Base-by-base conservation (phyloP, 192 early-diverging fungal genomes). In the Umbelopsis isabellina region DNA sequence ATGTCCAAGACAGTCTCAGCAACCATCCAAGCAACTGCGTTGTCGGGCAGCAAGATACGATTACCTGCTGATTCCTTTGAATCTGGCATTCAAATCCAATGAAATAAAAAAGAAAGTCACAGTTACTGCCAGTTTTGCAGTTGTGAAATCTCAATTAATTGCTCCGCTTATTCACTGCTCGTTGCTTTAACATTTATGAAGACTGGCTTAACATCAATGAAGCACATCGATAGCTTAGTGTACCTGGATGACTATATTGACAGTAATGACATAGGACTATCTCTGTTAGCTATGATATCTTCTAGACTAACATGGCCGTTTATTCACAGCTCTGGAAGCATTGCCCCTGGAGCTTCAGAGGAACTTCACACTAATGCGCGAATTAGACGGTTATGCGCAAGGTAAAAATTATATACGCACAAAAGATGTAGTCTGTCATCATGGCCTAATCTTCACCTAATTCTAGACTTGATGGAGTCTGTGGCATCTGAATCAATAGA, bases 211-310 rank as follows among this genome's bases (percentile, higher is more conserved):
- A 55, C 69, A 25, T 47, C 72, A 15, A 52, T 74, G 13, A 81
- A 79, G 55, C 72, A 80, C 1, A 71, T 77, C 65, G 82, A 87
- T 48, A 79, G 81, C 23, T 66, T 88, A 23, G 80, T 88, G 25
- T 90, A 93, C 68, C 82, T 93, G 11, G 91, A 98, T 75, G 96
- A 98, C 69, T 98, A 98, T 74, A 80, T 98, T 13, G 96, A 98
- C 81, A 95, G 91, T 93, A 79, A 71, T 41, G 6, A 10, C 37
- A 41, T 5, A 41, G 5, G 37, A 6, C 37, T 6, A 4, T 9
- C 6, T 41, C 37, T 10, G 79, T 9, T 46, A 23, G 50, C 55
- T 49, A 20, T 37, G 12, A 21, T 45, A 25, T 66, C 41, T 41
- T 67, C 41, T 20, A 65, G 20, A 23, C 27, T 68, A 35, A 35